Conservation (phyloP, 2,329 filamentous ascomycete genomes). For the Phaeoacremonium minimum region DNA sequence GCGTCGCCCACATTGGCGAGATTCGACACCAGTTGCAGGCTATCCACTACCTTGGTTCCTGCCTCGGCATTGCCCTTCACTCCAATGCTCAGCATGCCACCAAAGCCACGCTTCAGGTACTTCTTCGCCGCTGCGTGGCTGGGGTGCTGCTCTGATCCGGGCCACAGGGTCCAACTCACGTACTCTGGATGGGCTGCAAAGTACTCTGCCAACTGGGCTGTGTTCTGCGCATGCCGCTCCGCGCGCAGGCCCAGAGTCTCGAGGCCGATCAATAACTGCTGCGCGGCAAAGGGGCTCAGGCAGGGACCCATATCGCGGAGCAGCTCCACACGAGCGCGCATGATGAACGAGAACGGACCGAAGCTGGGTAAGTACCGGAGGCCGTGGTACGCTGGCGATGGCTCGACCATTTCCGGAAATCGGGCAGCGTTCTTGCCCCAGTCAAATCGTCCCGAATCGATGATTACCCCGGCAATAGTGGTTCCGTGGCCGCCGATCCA, state of each 20-base stretch:
- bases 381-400: conserved; percentile 84
- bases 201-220: conserved; percentile 74
- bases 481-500: conserved; percentile 97
- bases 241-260: conserved; percentile 86
- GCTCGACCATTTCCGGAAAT: conserved; percentile 92
- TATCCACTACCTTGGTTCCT: conserved; percentile 85
- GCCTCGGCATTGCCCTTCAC: conserved; percentile 84
- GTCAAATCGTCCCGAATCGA: conserved; percentile 90
- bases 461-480: conserved; percentile 79
- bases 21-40: conserved; percentile 93
- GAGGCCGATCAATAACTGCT: conserved; percentile 82
- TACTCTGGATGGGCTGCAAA: conserved; percentile 77
- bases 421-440: conserved; percentile 81
- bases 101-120: conserved; percentile 80
- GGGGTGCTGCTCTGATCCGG: conserved; percentile 76
- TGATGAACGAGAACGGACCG: conserved; percentile 74
- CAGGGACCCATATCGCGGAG: conserved; percentile 79
- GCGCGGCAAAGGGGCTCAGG: conserved; percentile 86
- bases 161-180: conserved; percentile 92
- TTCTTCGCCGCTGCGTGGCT: conserved; percentile 79
- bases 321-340: conserved; percentile 84
- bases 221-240: conserved; percentile 83
- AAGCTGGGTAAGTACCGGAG: conserved; percentile 94
- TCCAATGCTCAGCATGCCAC: conserved; percentile 89
- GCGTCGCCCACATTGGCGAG: conserved; percentile 94